These are phyloP conservation scores for Podaxis rugospora DNA, from an alignment of 768 basidiomycete genomes.

Conservation along the genomic window DNA sequence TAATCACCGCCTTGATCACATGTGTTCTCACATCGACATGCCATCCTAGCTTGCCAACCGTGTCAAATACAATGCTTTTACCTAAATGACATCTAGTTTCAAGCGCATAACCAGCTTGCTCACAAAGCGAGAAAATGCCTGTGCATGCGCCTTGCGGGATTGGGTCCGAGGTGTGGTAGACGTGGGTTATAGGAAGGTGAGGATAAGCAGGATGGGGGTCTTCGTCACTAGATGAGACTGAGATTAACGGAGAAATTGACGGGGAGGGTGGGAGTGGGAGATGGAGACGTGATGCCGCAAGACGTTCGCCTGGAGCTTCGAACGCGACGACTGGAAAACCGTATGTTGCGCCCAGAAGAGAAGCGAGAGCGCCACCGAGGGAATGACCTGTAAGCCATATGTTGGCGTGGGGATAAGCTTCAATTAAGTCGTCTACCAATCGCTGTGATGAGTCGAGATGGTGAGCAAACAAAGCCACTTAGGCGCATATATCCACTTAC, in stretches of 20 bases:
- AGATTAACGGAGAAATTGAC: slow-evolving; percentile 24
- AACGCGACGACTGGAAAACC: slow-evolving; percentile 89
- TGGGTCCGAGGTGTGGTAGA: slow-evolving; percentile 92
- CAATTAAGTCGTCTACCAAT: slow-evolving; percentile 81
- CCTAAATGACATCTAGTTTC: slow-evolving; percentile 89
- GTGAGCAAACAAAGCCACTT: background rate
- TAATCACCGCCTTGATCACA: slow-evolving; percentile 64
- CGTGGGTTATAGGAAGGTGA: slow-evolving; percentile 54
- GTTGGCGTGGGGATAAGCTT: slow-evolving; percentile 75
- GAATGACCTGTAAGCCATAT: slow-evolving; percentile 92
- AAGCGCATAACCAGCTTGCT: slow-evolving; percentile 81
- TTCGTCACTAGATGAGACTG: background rate
- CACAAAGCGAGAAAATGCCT: slow-evolving; percentile 71
- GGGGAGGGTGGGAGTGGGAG: slow-evolving; percentile 76
- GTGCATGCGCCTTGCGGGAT: slow-evolving; percentile 84
- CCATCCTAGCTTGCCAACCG: slow-evolving; percentile 81
- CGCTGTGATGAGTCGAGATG: slow-evolving; percentile 41
- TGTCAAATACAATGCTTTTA: slow-evolving; percentile 84
- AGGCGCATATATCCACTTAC: slow-evolving; percentile 37
- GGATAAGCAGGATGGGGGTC: slow-evolving; percentile 34
- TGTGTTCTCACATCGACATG: slow-evolving; percentile 76
- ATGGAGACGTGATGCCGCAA: slow-evolving; percentile 78
- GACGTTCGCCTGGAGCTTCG: slow-evolving; percentile 76
- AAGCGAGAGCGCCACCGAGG: slow-evolving; percentile 86
- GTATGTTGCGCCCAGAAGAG: slow-evolving; percentile 87